Percentiles rank a stretch among this genome's conserved stretches.
Evolutionary conservation across 2,329 filamentous ascomycete genomes (phyloP).

Genomic region (Calonectria fujianensis): DNA sequence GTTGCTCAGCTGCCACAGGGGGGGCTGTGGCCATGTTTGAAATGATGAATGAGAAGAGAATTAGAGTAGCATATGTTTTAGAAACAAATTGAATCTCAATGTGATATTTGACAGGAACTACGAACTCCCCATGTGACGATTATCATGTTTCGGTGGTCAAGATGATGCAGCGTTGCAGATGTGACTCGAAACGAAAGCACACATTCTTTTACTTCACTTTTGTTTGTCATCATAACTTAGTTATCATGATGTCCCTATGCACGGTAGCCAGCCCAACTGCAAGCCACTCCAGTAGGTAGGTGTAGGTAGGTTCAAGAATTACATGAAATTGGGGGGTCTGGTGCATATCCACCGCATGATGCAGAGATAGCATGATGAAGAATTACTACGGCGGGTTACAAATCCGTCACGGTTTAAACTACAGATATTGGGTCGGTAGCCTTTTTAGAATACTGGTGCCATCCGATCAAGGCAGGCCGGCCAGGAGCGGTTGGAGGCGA

Average conservation of each 20-base stretch:
- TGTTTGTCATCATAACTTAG: not conserved
- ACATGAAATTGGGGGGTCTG: not conserved
- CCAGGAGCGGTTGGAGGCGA: not conserved
- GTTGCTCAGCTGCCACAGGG: not conserved
- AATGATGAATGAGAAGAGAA: not conserved
- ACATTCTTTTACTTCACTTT: not conserved
- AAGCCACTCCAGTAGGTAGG: not conserved
- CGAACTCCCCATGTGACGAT: not conserved
- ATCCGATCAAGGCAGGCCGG: not conserved
- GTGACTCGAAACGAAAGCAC: not conserved
- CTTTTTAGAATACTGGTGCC: not conserved
- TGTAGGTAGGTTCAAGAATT: not conserved
- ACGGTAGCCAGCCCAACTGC: not conserved
- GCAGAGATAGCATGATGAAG: not conserved
- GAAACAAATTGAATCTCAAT: not conserved
- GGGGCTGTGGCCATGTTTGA: not conserved
- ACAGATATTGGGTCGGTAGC: not conserved
- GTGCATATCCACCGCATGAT: not conserved
- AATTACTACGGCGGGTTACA: not conserved
- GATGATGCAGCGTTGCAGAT: not conserved
- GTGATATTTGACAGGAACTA: not conserved
- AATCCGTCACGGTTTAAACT: not conserved
- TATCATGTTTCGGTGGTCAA: not conserved
- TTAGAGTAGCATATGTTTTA: not conserved
- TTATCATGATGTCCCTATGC: not conserved